Evolutionary conservation across 2,329 filamentous ascomycete species (phyloP).

Genomic region (Mariannaea sp.): DNA sequence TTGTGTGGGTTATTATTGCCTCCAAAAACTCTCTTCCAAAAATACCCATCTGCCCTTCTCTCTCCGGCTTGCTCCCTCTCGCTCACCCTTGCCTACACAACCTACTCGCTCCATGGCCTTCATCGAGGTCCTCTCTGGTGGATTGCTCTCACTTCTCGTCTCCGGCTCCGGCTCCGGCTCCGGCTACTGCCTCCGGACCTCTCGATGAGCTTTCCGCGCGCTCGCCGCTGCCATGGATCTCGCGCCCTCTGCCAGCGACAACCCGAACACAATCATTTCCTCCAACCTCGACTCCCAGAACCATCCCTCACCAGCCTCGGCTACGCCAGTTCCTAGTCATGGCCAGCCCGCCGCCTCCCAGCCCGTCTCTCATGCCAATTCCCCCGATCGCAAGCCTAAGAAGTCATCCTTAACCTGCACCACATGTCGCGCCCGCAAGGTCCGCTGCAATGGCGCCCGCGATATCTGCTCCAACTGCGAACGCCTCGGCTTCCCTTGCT

Average conservation of each 20-base stretch:
- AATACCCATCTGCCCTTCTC: slow-evolving; percentile 12
- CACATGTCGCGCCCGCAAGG: slow-evolving; percentile 61
- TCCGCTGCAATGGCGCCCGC: slow-evolving; percentile 60
- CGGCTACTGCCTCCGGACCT: slow-evolving; percentile 27
- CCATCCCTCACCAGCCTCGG: slow-evolving; percentile 16
- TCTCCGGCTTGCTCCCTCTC: background rate
- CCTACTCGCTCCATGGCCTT: slow-evolving; percentile 17
- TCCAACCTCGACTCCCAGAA: slow-evolving; percentile 36
- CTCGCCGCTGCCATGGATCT: slow-evolving; percentile 37
- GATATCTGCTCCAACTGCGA: slow-evolving; percentile 63
- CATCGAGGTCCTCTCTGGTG: slow-evolving; percentile 28
- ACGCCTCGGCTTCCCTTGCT: slow-evolving; percentile 61
- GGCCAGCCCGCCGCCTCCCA: slow-evolving; percentile 29
- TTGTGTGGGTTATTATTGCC: slow-evolving; percentile 16
- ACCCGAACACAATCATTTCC: slow-evolving; percentile 36
- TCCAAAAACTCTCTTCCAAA: slow-evolving; percentile 13
- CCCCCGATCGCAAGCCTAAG: slow-evolving; percentile 45
- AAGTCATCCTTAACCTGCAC: slow-evolving; percentile 56
- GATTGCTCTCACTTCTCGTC: slow-evolving; percentile 24
- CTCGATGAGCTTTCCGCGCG: slow-evolving; percentile 33
- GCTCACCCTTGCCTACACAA: background rate
- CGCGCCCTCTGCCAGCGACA: slow-evolving; percentile 35
- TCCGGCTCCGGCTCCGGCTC: slow-evolving; percentile 26
- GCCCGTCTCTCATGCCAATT: slow-evolving; percentile 34
- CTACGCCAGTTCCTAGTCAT: slow-evolving; percentile 11